Conservation (phyloP, 305 asterid species). For the Caryopteris hybrid region DNA sequence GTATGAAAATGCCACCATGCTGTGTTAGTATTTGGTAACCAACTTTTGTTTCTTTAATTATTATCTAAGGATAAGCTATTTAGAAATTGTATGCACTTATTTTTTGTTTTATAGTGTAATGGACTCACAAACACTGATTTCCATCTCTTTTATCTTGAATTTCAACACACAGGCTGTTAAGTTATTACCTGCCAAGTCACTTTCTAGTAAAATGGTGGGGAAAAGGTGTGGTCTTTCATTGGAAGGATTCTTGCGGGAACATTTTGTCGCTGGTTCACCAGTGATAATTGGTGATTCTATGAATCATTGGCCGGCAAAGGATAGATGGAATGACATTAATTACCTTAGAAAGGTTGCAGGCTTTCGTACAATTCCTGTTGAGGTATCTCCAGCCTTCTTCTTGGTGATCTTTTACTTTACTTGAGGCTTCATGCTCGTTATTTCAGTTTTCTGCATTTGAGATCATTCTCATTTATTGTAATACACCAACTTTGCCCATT, state of each 20-base stretch:
- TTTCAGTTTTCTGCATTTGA: background rate
- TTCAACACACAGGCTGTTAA: conserved; percentile 46
- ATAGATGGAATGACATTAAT: conserved; percentile 73
- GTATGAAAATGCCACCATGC: background rate
- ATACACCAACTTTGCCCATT: background rate
- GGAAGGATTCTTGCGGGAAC: conserved; percentile 75
- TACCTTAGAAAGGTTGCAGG: conserved; percentile 80
- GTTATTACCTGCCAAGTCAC: conserved; percentile 62
- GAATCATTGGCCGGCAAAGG: conserved; percentile 93
- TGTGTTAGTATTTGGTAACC: background rate
- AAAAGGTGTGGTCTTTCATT: conserved; percentile 65
- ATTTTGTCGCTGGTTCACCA: conserved; percentile 44
- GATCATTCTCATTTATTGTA: background rate
- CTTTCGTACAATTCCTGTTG: conserved; percentile 85
- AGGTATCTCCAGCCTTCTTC: conserved; percentile 26
- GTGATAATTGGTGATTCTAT: conserved; percentile 70
- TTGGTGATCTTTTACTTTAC: background rate
- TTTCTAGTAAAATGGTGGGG: conserved; percentile 56
- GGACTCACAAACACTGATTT: background rate
- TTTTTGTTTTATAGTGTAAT: background rate
- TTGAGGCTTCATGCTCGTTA: background rate
- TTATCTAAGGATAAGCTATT: background rate
- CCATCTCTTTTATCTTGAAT: conserved; percentile 13
- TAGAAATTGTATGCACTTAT: background rate
- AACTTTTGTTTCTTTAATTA: background rate